Percentiles rank a stretch among this genome's conserved stretches.
Conservation (phyloP, 2,329 filamentous ascomycete species). For the Intubia oerlemansii region DNA sequence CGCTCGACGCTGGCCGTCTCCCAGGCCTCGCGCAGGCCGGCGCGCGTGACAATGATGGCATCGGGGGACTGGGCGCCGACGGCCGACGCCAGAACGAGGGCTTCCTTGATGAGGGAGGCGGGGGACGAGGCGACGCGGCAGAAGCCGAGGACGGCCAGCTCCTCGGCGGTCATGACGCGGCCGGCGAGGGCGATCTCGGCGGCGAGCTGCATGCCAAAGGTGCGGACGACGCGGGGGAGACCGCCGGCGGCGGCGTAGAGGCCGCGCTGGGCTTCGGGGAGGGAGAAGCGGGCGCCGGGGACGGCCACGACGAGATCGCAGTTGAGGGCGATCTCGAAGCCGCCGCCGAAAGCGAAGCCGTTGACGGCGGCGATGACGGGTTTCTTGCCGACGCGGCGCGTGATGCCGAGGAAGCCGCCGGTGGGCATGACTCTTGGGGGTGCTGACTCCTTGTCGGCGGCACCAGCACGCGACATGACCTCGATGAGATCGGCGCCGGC, state of each 20-base stretch:
- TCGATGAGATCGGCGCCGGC: constrained; percentile 33
- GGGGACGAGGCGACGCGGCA: constrained; percentile 30
- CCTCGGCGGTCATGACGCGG: constrained; percentile 30
- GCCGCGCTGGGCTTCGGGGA: constrained; percentile 49
- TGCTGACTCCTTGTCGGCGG: constrained; percentile 8
- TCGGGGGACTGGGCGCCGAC: constrained; percentile 53
- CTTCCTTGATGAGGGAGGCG: constrained; percentile 15
- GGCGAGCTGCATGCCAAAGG: constrained; percentile 46
- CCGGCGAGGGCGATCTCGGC: constrained; percentile 51
- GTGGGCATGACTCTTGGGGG: constrained; percentile 2
- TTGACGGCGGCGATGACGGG: constrained; percentile 43
- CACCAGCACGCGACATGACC: constrained; percentile 11
- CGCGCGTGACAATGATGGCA: constrained; percentile 49
- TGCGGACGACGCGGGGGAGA: constrained; percentile 41
- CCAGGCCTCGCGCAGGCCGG: constrained; percentile 52
- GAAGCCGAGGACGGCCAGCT: constrained; percentile 43
- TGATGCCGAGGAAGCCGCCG: constrained; percentile 15
- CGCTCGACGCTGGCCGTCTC: constrained; percentile 21
- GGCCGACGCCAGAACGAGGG: constrained; percentile 35
- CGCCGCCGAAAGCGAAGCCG: constrained; percentile 37
- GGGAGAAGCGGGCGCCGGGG: constrained; percentile 26
- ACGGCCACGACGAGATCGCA: constrained; percentile 37
- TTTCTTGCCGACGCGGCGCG: constrained; percentile 32
- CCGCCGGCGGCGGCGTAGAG: constrained; percentile 52
- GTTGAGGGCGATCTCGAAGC: constrained; percentile 38